Evolutionary conservation across 768 basidiomycete genomes (phyloP).

Genomic region (Kwoniella heveanensis): DNA sequence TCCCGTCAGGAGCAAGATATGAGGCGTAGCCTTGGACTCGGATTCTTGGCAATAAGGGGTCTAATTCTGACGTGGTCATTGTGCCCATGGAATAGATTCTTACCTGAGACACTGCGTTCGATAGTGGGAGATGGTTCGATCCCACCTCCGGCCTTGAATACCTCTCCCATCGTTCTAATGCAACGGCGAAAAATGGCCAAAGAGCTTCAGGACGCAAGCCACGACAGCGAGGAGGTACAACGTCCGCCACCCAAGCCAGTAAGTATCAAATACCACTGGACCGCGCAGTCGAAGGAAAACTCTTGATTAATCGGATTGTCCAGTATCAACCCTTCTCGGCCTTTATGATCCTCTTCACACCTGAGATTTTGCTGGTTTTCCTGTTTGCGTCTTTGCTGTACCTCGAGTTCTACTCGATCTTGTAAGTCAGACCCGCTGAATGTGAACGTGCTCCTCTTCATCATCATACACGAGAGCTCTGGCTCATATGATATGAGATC

Average conservation of each 20-base stretch:
- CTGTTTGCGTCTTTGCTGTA: conserved; percentile 48
- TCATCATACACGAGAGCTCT: neutral
- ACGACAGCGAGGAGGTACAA: conserved; percentile 35
- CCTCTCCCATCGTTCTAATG: conserved; percentile 40
- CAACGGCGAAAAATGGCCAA: conserved; percentile 26
- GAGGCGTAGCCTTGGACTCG: too few relatives aligned
- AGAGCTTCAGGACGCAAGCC: conserved; percentile 30
- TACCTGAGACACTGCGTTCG: conserved; percentile 60
- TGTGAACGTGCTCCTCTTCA: too few relatives aligned
- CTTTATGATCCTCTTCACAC: conserved; percentile 48
- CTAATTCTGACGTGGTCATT: too few relatives aligned
- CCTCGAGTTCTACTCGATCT: conserved; percentile 49
- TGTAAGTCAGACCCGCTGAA: too few relatives aligned
- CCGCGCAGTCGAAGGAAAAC: too few relatives aligned
- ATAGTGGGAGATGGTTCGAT: conserved; percentile 53
- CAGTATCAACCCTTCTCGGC: conserved; percentile 51
- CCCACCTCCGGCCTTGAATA: conserved; percentile 46
- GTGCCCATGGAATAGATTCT: conserved; percentile 52
- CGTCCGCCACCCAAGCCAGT: conserved; percentile 45
- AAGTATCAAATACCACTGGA: too few relatives aligned
- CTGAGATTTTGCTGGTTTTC: conserved; percentile 51
- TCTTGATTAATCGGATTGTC: too few relatives aligned
- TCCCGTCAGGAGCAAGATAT: too few relatives aligned
- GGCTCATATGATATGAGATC: neutral
- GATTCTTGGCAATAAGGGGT: too few relatives aligned